Base-by-base conservation (phyloP, 805 yeast genomes). In the Kodamaea kaohsiungensis region DNA sequence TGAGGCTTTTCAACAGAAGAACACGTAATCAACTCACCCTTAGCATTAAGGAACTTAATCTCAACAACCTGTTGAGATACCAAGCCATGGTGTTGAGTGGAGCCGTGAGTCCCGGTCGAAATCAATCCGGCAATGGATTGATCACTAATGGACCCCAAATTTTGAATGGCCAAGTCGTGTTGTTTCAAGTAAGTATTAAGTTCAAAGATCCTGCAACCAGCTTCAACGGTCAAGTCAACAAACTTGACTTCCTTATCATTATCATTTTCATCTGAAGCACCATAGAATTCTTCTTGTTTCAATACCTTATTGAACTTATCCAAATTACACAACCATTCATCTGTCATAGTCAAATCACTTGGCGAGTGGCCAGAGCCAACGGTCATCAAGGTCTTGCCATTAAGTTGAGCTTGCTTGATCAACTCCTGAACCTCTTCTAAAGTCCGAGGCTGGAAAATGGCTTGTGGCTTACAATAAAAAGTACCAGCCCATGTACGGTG, bases 301-400 rank as follows among this genome's bases (percentile, higher is more conserved):
- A 86, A 60, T 16, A 91, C 83, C n/a, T 68, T 63, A 66, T 84
- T 82, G 67, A 88, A 80, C 54, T 83, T 83, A 70, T 93, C 98
- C 63, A 93, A 77, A 66, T 89, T 92, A 58, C 96, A 82, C 16
- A 95, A 72, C 97, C 97, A 92, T 54, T 89, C 95, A 33, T 77
- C 72, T 3, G 96, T 88, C 87, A 91, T 86, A 51, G 97, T 90
- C 72, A 95, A 72, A 65, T 86, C 92, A 43, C 96, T 88, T 0
- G 99, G 99, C 7, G 98, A 91, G 67, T 95, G 98, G 33, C 97
- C 97, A 0, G 96, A 84, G 0, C 99, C 99, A 7, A 89, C 92
- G 1, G 89, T 83, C 79, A 89, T 86, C 53, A 93, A 72, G 15
- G 96, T 88, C 60, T 84, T 87, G 16, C 78, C 73, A 19, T 75